Percentiles rank a stretch among this genome's conserved stretches.
These are phyloP conservation scores for Fusarium abutilonis DNA, from an alignment of 2,329 filamentous ascomycete genomes.

Conservation along the genomic window DNA sequence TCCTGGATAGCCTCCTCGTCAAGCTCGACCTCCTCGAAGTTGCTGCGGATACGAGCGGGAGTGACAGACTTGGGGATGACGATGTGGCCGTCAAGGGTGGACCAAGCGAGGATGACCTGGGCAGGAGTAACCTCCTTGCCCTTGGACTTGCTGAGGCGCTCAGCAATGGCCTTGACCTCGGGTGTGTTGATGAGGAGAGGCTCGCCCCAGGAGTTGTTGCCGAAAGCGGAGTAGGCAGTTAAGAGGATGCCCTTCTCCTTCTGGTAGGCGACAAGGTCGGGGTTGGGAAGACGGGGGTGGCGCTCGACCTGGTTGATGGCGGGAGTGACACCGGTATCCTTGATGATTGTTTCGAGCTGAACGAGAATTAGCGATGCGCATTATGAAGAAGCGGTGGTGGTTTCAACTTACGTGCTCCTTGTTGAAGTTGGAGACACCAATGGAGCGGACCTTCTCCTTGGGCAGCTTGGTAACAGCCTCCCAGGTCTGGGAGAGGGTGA, in stretches of 20 bases:
- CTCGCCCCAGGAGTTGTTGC: conserved; percentile 56
- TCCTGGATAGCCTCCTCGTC: conserved; percentile 66
- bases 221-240: conserved; percentile 71
- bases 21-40: conserved; percentile 75
- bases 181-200: conserved; percentile 68
- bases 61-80: conserved; percentile 82
- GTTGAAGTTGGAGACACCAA: conserved; percentile 79
- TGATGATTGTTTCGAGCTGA: conserved; percentile 63
- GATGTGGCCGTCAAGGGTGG: conserved; percentile 67
- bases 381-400: too few species aligned
- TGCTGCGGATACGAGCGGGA: conserved; percentile 71
- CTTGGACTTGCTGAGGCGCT: conserved; percentile 52
- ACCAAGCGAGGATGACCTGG: conserved; percentile 66
- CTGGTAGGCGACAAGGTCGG: conserved; percentile 67
- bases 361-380: too few species aligned
- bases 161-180: conserved; percentile 65
- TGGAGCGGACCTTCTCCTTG: conserved; percentile 69
- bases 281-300: conserved; percentile 69
- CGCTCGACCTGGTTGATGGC: conserved; percentile 77
- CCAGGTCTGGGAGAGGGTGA: conserved; percentile 57
- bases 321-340: conserved; percentile 64
- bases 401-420: conserved; percentile 55
- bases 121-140: conserved; percentile 54
- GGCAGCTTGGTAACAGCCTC: conserved; percentile 65
- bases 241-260: conserved; percentile 70